A percentile compares a stretch with the other conserved stretches of the same genome.
Evolutionary conservation across 345 rosid species (phyloP).

Genomic region (Pistacia integerrima): DNA sequence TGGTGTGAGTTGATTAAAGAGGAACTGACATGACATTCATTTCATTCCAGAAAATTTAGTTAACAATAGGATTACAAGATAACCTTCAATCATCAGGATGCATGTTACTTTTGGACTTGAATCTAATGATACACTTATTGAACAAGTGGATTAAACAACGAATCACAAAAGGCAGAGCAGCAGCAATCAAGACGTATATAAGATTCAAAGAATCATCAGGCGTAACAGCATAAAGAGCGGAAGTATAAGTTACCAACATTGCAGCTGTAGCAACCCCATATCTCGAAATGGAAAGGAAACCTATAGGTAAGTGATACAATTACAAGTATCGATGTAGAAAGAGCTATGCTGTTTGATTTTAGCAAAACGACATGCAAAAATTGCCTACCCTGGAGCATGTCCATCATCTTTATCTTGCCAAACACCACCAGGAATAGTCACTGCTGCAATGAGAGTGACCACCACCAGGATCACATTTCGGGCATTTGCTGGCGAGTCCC

Average conservation of each 20-base stretch:
- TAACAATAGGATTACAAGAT: no score
- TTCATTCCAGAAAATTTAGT: no score
- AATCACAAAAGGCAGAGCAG: slow-evolving; percentile 11
- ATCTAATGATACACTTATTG: not conserved
- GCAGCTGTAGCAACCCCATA: slow-evolving; percentile 16
- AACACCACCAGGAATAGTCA: slow-evolving; percentile 28
- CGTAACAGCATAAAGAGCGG: slow-evolving; percentile 29
- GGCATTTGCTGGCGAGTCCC: slow-evolving; percentile 19
- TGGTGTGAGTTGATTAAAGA: no score
- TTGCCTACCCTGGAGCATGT: not conserved
- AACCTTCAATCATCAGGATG: not conserved
- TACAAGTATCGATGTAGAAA: slow-evolving; percentile 22
- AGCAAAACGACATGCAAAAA: slow-evolving; percentile 27
- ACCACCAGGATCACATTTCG: slow-evolving; percentile 16
- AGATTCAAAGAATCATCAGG: slow-evolving; percentile 18
- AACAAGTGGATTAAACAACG: slow-evolving; percentile 16
- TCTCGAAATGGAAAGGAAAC: slow-evolving; percentile 31
- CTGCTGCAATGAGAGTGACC: slow-evolving; percentile 15
- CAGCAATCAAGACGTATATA: slow-evolving; percentile 13
- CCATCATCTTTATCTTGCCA: slow-evolving; percentile 22
- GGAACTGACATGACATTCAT: no score
- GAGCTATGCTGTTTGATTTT: slow-evolving; percentile 22
- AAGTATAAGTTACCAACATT: slow-evolving; percentile 27
- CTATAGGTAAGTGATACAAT: slow-evolving; percentile 17
- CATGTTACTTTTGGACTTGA: not conserved